Evolutionary conservation across 768 basidiomycete species (phyloP).

Genomic region (Pleurotus sapidus): DNA sequence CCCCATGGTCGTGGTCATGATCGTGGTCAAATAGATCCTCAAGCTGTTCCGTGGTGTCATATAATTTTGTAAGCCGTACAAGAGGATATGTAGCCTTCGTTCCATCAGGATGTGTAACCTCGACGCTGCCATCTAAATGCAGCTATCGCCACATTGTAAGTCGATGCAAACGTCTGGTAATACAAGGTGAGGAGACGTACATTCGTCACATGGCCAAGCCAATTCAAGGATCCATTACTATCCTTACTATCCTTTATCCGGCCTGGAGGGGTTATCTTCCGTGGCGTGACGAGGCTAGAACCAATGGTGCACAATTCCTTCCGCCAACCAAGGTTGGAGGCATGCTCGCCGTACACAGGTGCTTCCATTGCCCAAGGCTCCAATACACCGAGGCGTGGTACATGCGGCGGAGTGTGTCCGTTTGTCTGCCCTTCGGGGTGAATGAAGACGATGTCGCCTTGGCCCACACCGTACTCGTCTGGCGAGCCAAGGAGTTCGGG

Average conservation of each 20-base stretch:
- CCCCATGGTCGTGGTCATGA: conserved; percentile 40
- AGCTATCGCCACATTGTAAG: conserved; percentile 42
- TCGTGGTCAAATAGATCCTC: conserved; percentile 51
- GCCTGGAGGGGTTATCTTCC: conserved; percentile 37
- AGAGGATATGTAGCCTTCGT: conserved; percentile 49
- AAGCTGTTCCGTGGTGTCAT: conserved; percentile 80
- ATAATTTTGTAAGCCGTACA: conserved; percentile 68
- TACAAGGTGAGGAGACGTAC: conserved; percentile 32
- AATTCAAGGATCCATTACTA: conserved; percentile 47
- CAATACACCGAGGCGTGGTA: conserved; percentile 84
- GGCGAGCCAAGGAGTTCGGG: conserved; percentile 34
- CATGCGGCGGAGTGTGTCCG: conserved; percentile 61
- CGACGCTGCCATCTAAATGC: conserved; percentile 69
- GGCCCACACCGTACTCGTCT: conserved; percentile 74
- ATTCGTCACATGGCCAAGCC: conserved; percentile 87
- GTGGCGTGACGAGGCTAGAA: conserved; percentile 45
- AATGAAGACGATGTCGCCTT: conserved; percentile 84
- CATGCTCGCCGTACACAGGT: conserved; percentile 42
- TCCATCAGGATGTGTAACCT: conserved; percentile 68
- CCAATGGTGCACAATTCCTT: conserved; percentile 71
- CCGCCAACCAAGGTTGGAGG: conserved; percentile 66
- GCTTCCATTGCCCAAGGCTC: conserved; percentile 74
- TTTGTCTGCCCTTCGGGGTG: conserved; percentile 71
- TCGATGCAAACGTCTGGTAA: conserved; percentile 5
- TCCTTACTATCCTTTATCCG: conserved; percentile 38